These are phyloP conservation scores for Suhomyces vadensis DNA, from an alignment of 805 yeast genomes.

Conservation along the genomic window DNA sequence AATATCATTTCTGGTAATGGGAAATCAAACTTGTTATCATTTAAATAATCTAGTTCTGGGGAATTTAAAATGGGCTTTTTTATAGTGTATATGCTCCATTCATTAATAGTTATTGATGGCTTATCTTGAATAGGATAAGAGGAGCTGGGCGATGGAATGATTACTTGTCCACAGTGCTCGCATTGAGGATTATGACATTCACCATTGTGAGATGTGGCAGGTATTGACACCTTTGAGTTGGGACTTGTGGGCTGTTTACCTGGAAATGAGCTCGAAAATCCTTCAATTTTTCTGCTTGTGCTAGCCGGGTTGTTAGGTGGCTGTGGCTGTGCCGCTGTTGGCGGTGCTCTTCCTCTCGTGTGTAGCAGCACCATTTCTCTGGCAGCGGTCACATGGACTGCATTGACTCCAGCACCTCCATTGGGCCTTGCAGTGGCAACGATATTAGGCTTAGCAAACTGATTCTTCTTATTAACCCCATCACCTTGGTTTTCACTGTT, in stretches of 20 bases:
- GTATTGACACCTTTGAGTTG: slow-evolving; percentile 32
- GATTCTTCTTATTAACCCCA: not conserved
- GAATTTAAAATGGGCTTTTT: slow-evolving; percentile 78
- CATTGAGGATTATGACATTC: slow-evolving; percentile 51
- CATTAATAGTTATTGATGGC: slow-evolving; percentile 67
- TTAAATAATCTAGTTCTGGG: slow-evolving; percentile 69
- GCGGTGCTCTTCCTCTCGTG: slow-evolving; percentile 41
- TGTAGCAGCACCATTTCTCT: slow-evolving; percentile 59
- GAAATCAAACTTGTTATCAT: slow-evolving; percentile 57
- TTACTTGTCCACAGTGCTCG: slow-evolving; percentile 65
- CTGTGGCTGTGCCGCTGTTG: not conserved
- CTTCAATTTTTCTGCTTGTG: slow-evolving; percentile 2
- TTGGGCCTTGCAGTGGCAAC: slow-evolving; percentile 3
- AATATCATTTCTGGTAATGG: slow-evolving; percentile 98
- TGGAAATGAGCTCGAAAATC: slow-evolving; percentile 18
- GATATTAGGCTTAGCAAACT: not conserved
- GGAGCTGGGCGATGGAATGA: slow-evolving; percentile 76
- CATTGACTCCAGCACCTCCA: slow-evolving; percentile 44
- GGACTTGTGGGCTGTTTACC: slow-evolving; percentile 7
- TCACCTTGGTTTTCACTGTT: not conserved
- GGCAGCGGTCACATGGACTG: slow-evolving; percentile 60
- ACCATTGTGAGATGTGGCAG: slow-evolving; percentile 43
- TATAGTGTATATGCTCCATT: slow-evolving; percentile 75
- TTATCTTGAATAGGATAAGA: slow-evolving; percentile 60
- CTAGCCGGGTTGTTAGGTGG: not conserved